These are phyloP conservation scores for Paramecium biaurelia DNA, from an alignment of 73 alveolate genomes.

Conservation along the genomic window DNA sequence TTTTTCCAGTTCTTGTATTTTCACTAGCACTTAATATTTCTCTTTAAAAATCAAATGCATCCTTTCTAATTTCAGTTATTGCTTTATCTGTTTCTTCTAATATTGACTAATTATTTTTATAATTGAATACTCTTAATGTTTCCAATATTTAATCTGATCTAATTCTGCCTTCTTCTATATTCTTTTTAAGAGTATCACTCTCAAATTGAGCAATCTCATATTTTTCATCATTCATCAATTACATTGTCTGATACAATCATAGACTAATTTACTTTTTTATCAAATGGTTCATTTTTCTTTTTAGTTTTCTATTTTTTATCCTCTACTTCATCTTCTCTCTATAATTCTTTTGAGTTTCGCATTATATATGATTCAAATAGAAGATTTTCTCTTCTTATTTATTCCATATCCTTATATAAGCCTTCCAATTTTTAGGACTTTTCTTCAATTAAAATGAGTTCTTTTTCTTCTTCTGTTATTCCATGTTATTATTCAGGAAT, in stretches of 20 bases:
- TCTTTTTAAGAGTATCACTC: conserved; percentile 77
- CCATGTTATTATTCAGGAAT: conserved; percentile 6
- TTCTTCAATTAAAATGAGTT: conserved; percentile 78
- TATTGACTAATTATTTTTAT: conserved; percentile 72
- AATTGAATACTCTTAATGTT: conserved; percentile 39
- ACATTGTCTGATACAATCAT: conserved; percentile 52
- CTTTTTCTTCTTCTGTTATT: conserved; percentile 67
- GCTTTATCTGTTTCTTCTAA: conserved; percentile 87
- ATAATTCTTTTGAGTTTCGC: conserved; percentile 71
- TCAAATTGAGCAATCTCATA: conserved; percentile 85
- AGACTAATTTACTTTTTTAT: conserved; percentile 30
- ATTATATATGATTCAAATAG: conserved; percentile 79
- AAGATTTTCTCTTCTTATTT: conserved; percentile 80
- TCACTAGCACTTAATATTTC: conserved; percentile 83
- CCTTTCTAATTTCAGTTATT: conserved; percentile 88
- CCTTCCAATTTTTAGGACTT: conserved; percentile 71
- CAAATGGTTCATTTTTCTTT: conserved; percentile 62
- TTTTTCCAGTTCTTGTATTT: conserved; percentile 87
- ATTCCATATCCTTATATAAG: conserved; percentile 77
- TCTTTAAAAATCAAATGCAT: conserved; percentile 88
- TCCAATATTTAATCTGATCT: conserved; percentile 85
- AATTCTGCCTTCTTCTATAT: conserved; percentile 85
- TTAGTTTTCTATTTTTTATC: conserved; percentile 62
- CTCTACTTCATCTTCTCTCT: conserved; percentile 71
- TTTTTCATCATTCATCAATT: conserved; percentile 78